Evolutionary conservation across 2,329 filamentous ascomycete genomes (phyloP).

Genomic region (Arthroderma sp.): DNA sequence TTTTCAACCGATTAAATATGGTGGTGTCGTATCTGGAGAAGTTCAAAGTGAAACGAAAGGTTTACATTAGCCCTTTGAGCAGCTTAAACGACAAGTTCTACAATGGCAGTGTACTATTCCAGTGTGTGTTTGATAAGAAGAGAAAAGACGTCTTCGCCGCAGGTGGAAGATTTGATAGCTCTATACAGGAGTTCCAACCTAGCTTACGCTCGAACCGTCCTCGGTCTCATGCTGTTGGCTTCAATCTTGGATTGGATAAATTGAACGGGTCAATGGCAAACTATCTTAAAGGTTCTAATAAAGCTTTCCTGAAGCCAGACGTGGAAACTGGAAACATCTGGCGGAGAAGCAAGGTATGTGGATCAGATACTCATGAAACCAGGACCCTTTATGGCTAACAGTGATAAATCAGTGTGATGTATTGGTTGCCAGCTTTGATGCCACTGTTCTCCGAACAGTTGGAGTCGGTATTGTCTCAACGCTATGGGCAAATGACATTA

Average conservation of each 20-base stretch:
- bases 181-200: conserved; percentile 74
- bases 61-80: conserved; percentile 74
- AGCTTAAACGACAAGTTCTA: conserved; percentile 91
- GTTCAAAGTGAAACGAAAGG: conserved; percentile 61
- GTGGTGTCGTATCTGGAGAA: conserved; percentile 65
- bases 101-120: conserved; percentile 71
- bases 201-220: conserved; percentile 50
- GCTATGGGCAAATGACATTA: conserved; percentile 74
- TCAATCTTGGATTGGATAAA: conserved; percentile 80
- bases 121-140: conserved; percentile 78
- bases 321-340: conserved; percentile 52
- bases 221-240: conserved; percentile 74
- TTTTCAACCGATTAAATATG: conserved; percentile 66
- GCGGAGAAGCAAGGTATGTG: conserved; percentile 50
- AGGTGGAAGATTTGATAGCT: conserved; percentile 79
- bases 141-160: conserved; percentile 76
- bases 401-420: conserved; percentile 57
- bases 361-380: not conserved
- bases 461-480: conserved; percentile 66
- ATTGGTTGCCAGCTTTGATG: conserved; percentile 77
- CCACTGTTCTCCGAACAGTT: conserved; percentile 58
- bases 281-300: conserved; percentile 38
- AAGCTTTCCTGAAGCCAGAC: conserved; percentile 57
- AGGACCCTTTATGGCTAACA: conserved; percentile 8
- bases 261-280: conserved; percentile 52